Evolutionary conservation across 2,329 filamentous ascomycete genomes (phyloP).

Genomic region (Pseudogymnoascus sp.): DNA sequence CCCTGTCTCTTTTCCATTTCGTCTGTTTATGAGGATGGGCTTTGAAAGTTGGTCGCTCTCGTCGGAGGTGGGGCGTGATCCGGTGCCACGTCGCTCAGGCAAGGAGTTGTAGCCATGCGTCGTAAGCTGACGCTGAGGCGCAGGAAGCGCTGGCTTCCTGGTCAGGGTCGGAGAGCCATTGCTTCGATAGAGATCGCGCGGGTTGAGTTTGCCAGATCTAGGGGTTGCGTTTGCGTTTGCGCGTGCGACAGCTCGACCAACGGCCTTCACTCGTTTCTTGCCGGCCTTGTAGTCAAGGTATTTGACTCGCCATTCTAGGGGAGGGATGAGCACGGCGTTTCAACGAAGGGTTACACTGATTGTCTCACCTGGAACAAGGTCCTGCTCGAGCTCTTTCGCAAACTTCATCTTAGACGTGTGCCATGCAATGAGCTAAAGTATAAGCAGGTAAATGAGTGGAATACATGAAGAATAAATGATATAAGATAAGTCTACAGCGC

Average conservation of each 20-base stretch:
- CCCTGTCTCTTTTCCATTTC: slow-evolving; percentile 6
- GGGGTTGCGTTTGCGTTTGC: slow-evolving; percentile 49
- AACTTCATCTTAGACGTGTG: slow-evolving; percentile 46
- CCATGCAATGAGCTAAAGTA: not conserved
- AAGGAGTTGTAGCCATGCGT: not conserved
- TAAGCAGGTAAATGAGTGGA: not conserved
- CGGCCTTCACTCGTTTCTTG: slow-evolving; percentile 87
- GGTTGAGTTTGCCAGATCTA: slow-evolving; percentile 13
- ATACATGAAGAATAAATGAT: slow-evolving; percentile 3
- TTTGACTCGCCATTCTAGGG: slow-evolving; percentile 77
- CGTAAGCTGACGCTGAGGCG: not conserved
- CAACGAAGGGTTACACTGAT: slow-evolving; percentile 4
- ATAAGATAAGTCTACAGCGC: not conserved
- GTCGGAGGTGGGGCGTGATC: slow-evolving; percentile 3
- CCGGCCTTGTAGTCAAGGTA: slow-evolving; percentile 94
- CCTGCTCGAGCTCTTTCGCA: slow-evolving; percentile 73
- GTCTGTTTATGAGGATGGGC: slow-evolving; percentile 7
- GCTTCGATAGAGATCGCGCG: slow-evolving; percentile 9
- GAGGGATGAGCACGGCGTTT: slow-evolving; percentile 4
- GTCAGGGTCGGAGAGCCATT: slow-evolving; percentile 1
- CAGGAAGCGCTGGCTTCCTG: not conserved
- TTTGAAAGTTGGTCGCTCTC: slow-evolving; percentile 2
- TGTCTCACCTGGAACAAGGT: slow-evolving; percentile 67
- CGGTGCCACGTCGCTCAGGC: slow-evolving; percentile 2
- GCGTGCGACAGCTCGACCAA: slow-evolving; percentile 63